Conservation (phyloP, 768 basidiomycete genomes). For the Agaricus bisporus region DNA sequence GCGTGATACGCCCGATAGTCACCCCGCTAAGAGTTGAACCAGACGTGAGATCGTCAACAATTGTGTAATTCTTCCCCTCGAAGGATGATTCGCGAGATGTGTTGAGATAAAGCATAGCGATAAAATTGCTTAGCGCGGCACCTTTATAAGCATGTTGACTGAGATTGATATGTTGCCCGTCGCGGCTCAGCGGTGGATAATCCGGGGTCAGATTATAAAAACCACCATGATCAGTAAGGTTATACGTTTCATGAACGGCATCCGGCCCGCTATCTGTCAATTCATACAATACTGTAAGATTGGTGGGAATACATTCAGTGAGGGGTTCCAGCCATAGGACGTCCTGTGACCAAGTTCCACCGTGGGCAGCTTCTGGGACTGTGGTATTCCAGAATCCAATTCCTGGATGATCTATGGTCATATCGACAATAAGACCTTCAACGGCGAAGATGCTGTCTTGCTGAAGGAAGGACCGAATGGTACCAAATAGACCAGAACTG, state of each 20-base stretch:
- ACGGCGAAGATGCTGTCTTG: neutral
- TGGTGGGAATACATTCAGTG: neutral
- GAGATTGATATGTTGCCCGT: constrained; percentile 15
- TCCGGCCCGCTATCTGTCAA: neutral
- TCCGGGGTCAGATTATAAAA: neutral
- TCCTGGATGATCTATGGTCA: neutral
- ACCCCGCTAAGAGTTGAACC: neutral
- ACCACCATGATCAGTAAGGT: neutral
- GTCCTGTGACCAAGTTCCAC: constrained; percentile 1
- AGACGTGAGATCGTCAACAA: neutral
- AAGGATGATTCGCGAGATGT: constrained; percentile 13
- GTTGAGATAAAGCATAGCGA: constrained; percentile 13
- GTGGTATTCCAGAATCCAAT: constrained; percentile 4
- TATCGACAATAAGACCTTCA: constrained; percentile 1
- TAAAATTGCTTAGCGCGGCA: constrained; percentile 14
- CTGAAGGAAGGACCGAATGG: neutral
- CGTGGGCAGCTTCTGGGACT: neutral
- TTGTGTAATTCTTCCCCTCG: constrained; percentile 10
- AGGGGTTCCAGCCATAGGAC: constrained; percentile 2
- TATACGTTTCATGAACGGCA: neutral
- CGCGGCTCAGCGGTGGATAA: constrained; percentile 11
- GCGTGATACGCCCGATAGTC: neutral
- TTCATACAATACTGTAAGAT: neutral
- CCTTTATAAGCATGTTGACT: constrained; percentile 17
- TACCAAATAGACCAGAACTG: neutral